Conservation (phyloP, 2,329 filamentous ascomycete genomes). For the Sarocladium strictum region DNA sequence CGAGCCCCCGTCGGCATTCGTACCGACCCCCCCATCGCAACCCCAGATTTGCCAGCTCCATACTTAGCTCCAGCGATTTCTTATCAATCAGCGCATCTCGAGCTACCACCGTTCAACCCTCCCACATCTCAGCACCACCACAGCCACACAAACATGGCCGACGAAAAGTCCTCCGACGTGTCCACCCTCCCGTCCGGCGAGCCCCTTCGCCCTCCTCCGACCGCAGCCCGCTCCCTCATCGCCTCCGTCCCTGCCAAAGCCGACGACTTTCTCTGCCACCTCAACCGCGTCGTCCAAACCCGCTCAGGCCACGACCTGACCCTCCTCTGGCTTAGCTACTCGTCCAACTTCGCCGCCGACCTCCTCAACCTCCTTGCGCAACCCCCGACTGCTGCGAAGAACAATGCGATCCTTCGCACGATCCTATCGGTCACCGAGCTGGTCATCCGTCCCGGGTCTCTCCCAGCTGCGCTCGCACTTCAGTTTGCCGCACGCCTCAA, state of each 20-base stretch:
- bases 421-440: not conserved
- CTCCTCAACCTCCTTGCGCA: slow-evolving; percentile 43
- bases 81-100: not conserved
- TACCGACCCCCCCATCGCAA: not conserved
- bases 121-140: not conserved
- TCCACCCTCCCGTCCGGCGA: slow-evolving; percentile 6
- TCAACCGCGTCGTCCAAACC: slow-evolving; percentile 60
- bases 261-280: slow-evolving; percentile 49
- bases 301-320: slow-evolving; percentile 64
- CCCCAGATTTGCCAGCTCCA: not conserved
- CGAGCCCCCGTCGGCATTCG: not conserved
- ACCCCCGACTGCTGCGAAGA: slow-evolving; percentile 37
- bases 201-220: slow-evolving; percentile 2
- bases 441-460: not conserved
- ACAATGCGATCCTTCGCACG: not conserved
- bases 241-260: slow-evolving; percentile 20
- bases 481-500: slow-evolving; percentile 15
- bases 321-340: slow-evolving; percentile 65
- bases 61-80: not conserved
- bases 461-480: slow-evolving; percentile 11
- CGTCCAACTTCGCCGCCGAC: slow-evolving; percentile 48
- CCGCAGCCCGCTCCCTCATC: slow-evolving; percentile 11
- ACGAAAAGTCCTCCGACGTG: not conserved
- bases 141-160: not conserved
- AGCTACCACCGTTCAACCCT: not conserved